Evolutionary conservation across 257 asterid species (phyloP), one percentile per base, ranked within the genome.

Genomic region (Cordia subcordata): DNA sequence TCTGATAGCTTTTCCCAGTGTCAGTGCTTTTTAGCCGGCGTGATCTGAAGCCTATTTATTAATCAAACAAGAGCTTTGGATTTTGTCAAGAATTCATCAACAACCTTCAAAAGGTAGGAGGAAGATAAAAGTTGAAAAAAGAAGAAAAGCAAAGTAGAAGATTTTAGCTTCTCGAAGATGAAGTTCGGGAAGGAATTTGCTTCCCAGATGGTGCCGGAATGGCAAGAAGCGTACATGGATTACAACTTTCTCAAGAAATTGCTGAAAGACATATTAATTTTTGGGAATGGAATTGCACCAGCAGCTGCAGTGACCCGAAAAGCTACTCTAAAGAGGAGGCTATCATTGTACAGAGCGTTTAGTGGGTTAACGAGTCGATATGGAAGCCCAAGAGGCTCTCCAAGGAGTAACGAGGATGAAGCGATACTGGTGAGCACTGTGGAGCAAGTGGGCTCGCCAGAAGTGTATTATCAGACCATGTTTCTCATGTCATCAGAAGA

Each of bases 171-270:
- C 35, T 27, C 6, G 42, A 77, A 70, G 60, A 90, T 90, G 97
- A 90, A 90, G 83, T 90, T 90, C n/a, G 96, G 97, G 66, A 90
- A 83, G 74, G 97, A 90, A 69, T 63, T 83, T 52, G 77, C 84
- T 58, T 81, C 91, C 64, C 97, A 90, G 63, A 81, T 85, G 95
- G 91, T 90, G 35, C 96, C 60, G 39, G 97, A 90, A 87, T 87
- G 94, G 95, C 86, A 79, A 64, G 68, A 46, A 44, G 89, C 89
- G 1, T 90, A 87, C 83, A 74, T 87, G 94, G 95, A 85, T 49
- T 90, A 90, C 76, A 60, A 60, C 45, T 32, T 13, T 6, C 86
- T 90, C 13, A 90, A 90, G 46, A 54, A 20, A 1, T 40, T 74
- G 1, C 63, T 90, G 12, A 90, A 90, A 63, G 80, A 80, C 0